Evolutionary conservation across 768 basidiomycete species (phyloP), one percentile per base, ranked within the genome.

Genomic region (Lepiota brunneoincarnata): DNA sequence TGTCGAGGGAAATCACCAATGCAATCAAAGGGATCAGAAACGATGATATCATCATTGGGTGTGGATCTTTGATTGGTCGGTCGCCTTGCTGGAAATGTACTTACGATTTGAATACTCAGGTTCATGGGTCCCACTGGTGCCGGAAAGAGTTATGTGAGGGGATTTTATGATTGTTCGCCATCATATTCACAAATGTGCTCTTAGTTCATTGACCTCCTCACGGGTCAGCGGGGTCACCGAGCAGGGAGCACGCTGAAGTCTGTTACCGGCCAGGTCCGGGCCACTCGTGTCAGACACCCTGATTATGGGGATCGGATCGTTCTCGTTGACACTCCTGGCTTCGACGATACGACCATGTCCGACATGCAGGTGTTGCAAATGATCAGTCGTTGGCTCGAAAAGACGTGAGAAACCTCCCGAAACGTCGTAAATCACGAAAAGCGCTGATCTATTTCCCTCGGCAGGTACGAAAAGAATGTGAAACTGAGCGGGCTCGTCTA

Each of bases 271-370:
- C 61, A 64, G 20, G 66, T 79, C 14, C 63, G 61, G 23, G 67
- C 69, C 5, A 65, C 68, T 3, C 55, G 66, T 7, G 52, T 69
- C 1, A 66, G 63, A 38, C 52, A 57, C 23, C 67, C 50, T 18
- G 26, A 35, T 5, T 48, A 48, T 48, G 53, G 39, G 17, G 45
- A 54, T 23, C 42, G 49, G 2, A 64, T 79, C 41, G 69, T 66
- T 2, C 58, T 79, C 6, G 69, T 79, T n/a, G 77, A 79, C 26
- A 69, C 66, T 7, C 68, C 67, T 6, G 67, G 67, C 3, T 68
- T 69, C 55, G 66, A 68, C 28, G 77, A 78, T 54, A 74, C 71
- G 2, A 47, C 56, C 2, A 58, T 57, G 28, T 66, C 57, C 2
- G 60, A 61, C 23, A 49, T 58, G 47, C 54, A 53, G 26, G 43